phyloP scores from a whole-genome alignment of 495 filamentous ascomycete genomes.

The Cetradonia linearis region DNA sequence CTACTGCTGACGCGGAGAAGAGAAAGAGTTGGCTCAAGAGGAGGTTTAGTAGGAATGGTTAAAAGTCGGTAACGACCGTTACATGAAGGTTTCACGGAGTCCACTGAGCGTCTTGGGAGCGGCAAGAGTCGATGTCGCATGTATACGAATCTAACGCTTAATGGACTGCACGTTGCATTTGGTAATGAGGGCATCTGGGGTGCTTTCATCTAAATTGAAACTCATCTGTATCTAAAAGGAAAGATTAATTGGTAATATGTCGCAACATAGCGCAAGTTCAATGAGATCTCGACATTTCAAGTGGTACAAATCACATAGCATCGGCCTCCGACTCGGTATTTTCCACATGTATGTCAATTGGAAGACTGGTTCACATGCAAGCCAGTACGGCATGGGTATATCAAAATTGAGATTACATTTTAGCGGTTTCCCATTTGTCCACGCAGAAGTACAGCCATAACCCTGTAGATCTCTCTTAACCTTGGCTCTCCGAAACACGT shows the following conservation, averaged over 20 bases:
- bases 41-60: conserved; percentile 59
- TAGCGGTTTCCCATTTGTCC: background rate
- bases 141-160: conserved; percentile 15
- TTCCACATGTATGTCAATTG: background rate
- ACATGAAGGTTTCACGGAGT: conserved; percentile 17
- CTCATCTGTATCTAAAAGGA: conserved; percentile 18
- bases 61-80: conserved; percentile 20
- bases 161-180: conserved; percentile 15
- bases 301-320: conserved; percentile 8
- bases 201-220: too few species aligned
- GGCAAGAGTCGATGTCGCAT: background rate
- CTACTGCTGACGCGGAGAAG: conserved; percentile 48
- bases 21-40: conserved; percentile 81
- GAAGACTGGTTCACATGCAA: background rate
- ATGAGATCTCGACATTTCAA: background rate
- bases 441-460: background rate
- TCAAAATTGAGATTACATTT: background rate
- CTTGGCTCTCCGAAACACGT: background rate
- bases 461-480: background rate
- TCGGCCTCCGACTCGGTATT: background rate
- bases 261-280: conserved; percentile 4
- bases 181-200: conserved; percentile 15
- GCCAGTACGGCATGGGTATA: background rate
- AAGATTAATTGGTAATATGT: conserved; percentile 13
- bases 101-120: conserved; percentile 2